Percentiles rank a stretch among this genome's conserved stretches.
phyloP scores from a whole-genome alignment of 306 rosid species.

The Casuarina glauca region DNA sequence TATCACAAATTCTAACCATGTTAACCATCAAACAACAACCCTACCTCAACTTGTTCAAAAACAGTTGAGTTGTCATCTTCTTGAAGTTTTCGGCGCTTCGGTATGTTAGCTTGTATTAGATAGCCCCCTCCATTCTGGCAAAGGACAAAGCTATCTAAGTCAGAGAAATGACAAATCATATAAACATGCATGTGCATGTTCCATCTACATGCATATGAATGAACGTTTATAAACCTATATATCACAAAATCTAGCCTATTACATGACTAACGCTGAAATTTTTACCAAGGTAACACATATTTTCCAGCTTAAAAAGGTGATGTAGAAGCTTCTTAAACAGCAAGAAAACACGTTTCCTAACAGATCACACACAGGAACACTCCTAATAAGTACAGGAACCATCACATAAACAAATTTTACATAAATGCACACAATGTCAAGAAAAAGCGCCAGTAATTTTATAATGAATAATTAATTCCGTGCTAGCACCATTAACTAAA shows the following conservation, averaged over 20 bases:
- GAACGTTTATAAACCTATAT: background rate
- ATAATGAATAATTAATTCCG: background rate
- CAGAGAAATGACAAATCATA: background rate
- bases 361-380: background rate
- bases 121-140: slow-evolving; percentile 63
- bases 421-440: background rate
- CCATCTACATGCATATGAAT: background rate
- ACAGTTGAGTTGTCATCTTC: slow-evolving; percentile 45
- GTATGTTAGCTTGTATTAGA: slow-evolving; percentile 95
- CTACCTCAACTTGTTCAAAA: slow-evolving; percentile 72
- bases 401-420: background rate
- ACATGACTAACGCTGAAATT: background rate
- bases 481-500: background rate
- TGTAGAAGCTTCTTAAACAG: background rate
- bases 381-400: background rate
- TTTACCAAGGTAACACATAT: background rate
- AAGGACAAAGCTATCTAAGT: background rate
- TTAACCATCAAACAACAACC: slow-evolving; percentile 28
- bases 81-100: slow-evolving; percentile 71
- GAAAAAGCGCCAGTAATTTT: background rate
- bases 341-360: background rate
- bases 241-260: background rate
- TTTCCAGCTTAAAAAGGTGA: background rate
- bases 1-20: slow-evolving; percentile 6
- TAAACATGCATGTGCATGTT: background rate